Evolutionary conservation across 2,329 filamentous ascomycete genomes (phyloP).

Genomic region (Biscogniauxia sp.): DNA sequence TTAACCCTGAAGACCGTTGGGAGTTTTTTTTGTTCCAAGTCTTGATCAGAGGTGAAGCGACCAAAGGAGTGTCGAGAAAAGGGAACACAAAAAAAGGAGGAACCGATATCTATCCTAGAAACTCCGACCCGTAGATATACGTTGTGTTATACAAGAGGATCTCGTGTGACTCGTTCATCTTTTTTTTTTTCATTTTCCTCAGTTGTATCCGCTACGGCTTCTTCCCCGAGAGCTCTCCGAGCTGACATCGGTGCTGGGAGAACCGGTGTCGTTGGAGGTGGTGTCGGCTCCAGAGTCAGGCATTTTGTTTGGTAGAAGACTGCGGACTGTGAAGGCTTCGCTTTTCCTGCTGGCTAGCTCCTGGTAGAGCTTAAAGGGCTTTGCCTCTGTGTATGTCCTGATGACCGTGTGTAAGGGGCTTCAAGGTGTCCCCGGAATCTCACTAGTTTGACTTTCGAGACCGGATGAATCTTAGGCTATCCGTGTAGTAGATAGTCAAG

Average conservation of each 20-base stretch:
- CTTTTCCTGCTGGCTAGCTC: not conserved
- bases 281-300: conserved; percentile 28
- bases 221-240: conserved; percentile 24
- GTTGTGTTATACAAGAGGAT: not conserved
- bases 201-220: conserved; percentile 33
- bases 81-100: not conserved
- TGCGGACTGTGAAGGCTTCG: not conserved
- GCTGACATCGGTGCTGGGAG: conserved; percentile 16
- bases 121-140: not conserved
- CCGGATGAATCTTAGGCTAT: not conserved
- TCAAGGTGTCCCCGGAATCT: not conserved
- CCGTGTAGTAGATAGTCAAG: not conserved
- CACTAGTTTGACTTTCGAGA: not conserved
- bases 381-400: not conserved
- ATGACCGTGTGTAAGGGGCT: too few relatives aligned
- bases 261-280: conserved; percentile 13
- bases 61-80: conserved; percentile 5
- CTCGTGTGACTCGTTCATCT: not conserved
- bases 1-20: not conserved
- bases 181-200: not conserved
- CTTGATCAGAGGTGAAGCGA: conserved; percentile 1
- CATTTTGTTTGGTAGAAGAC: conserved; percentile 20
- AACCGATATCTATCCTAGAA: conserved; percentile 2
- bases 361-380: not conserved
- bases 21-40: not conserved